These are phyloP conservation scores for Neonectria punicea DNA, from an alignment of 2,329 filamentous ascomycete genomes.

Conservation along the genomic window DNA sequence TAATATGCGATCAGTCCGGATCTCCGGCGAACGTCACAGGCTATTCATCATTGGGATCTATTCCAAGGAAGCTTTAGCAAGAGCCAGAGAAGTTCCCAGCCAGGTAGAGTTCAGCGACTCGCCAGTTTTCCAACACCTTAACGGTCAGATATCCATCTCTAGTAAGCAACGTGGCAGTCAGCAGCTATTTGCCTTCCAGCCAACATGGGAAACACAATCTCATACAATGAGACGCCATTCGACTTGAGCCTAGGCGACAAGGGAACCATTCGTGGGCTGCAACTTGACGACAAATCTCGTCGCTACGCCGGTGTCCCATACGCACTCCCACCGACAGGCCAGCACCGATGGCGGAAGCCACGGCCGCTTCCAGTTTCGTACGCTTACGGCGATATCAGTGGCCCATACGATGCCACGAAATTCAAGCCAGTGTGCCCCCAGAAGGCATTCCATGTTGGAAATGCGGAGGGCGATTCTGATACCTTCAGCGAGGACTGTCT, in stretches of 20 bases:
- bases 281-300: constrained; percentile 47
- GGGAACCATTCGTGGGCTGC: constrained; percentile 46
- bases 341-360: constrained; percentile 52
- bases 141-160: neutral
- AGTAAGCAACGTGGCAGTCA: neutral
- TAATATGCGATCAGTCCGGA: neutral
- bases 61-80: no score
- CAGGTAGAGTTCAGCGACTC: neutral
- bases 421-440: constrained; percentile 54
- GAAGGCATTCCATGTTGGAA: constrained; percentile 43
- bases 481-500: constrained; percentile 57
- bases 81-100: no score
- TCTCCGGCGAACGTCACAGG: neutral
- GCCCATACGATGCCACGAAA: constrained; percentile 50
- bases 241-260: constrained; percentile 26
- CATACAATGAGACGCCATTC: constrained; percentile 20
- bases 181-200: neutral
- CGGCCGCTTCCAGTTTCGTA: constrained; percentile 44
- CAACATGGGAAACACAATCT: constrained; percentile 27
- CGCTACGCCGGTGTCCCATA: constrained; percentile 51
- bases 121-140: neutral
- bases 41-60: no score
- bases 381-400: constrained; percentile 41
- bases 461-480: constrained; percentile 40
- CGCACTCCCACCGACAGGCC: constrained; percentile 50